Evolutionary conservation across 2,329 filamentous ascomycete species (phyloP), one percentile per base, ranked within the genome.

Genomic region (Dactylonectria estremocensis): DNA sequence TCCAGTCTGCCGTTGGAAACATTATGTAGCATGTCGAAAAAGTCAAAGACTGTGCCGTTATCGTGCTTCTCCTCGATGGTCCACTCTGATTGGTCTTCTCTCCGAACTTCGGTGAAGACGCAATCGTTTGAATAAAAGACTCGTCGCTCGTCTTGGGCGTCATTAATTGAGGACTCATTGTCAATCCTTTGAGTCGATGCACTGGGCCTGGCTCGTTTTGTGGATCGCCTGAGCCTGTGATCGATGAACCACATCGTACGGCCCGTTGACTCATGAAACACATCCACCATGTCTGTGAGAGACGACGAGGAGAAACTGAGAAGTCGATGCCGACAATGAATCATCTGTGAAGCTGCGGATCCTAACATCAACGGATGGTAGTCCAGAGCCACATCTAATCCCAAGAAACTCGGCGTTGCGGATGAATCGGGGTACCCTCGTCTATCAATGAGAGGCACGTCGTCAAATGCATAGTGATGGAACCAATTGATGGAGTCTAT

Each of bases 241-340:
- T 72, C 69, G 4, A 72, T 61, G 3, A 58, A 58, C 69, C 69
- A 72, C 0, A 72, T 14, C 2, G 40, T 72, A 5, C 67, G 57
- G 3, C 18, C 5, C 1, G 24, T 33, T 5, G 3, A 1, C 0
- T 40, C 22, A 7, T 10, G 5, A 1, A 72, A 16, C 5, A 62
- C 16, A 31, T 24, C 20, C 1, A 67, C 5, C 69, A 72, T 65
- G 5, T 60, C 45, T 5, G n/a, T n/a, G 1, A 70, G 37, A 7
- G 2, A 7, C 18, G 10, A 18, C 6, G 3, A 1, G 0, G 3
- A 9, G 37, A 58, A 45, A 2, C 14, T 4, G 5, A 72, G 18
- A 6, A 13, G 37, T 14, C 18, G 45, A 1, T 48, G 31, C 1
- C 37, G 11, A 2, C 31, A 64, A 11, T 69, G 55, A 1, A 31